phyloP scores from a whole-genome alignment of 2,329 filamentous ascomycete species.

The Venturia asperata region DNA sequence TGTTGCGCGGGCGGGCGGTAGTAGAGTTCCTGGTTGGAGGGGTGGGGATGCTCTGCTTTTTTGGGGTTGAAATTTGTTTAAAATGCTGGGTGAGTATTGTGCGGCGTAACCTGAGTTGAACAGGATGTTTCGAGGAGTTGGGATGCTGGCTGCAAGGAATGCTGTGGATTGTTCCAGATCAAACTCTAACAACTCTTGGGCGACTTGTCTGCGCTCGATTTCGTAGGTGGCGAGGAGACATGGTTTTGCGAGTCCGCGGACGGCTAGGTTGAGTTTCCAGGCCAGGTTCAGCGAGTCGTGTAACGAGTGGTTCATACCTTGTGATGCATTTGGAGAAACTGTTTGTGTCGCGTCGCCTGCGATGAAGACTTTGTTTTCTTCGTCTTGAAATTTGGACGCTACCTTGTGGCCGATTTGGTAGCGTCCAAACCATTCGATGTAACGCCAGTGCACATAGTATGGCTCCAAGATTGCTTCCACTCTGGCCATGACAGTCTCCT shows the following conservation, averaged over 20 bases:
- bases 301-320: constrained; percentile 42
- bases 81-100: constrained; percentile 56
- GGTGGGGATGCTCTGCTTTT: constrained; percentile 22
- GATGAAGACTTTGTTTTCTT: constrained; percentile 40
- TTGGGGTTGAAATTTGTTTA: constrained; percentile 49
- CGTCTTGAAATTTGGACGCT: constrained; percentile 39
- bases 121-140: constrained; percentile 58
- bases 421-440: constrained; percentile 45
- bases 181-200: constrained; percentile 39
- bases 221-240: constrained; percentile 36
- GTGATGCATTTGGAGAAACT: constrained; percentile 37
- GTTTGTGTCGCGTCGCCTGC: constrained; percentile 41
- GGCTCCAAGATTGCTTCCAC: constrained; percentile 37
- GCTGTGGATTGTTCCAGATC: constrained; percentile 45
- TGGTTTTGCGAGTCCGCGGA: constrained; percentile 34
- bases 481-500: constrained; percentile 64
- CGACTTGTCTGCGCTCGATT: constrained; percentile 37
- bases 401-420: constrained; percentile 46
- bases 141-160: constrained; percentile 47
- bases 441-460: constrained; percentile 40
- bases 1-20: constrained; percentile 63
- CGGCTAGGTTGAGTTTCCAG: constrained; percentile 39
- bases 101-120: constrained; percentile 69
- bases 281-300: constrained; percentile 40
- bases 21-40: constrained; percentile 39